Conservation (phyloP, 768 basidiomycete genomes). For the Tulasnella calospora region DNA sequence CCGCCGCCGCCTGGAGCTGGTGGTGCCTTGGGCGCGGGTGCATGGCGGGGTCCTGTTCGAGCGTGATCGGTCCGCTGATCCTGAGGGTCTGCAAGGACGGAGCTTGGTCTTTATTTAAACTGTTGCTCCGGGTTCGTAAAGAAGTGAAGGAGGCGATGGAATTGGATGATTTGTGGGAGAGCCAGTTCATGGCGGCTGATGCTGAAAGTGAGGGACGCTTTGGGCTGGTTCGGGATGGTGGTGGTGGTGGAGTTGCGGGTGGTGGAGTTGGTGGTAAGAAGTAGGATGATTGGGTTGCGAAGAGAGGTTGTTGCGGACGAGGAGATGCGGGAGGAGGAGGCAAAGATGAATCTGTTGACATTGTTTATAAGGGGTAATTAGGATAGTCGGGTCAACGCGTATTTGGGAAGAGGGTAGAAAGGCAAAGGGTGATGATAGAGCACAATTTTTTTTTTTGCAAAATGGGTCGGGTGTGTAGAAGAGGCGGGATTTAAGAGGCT, state of each 20-base stretch:
- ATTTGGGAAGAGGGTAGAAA: not conserved
- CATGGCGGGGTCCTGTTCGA: not conserved
- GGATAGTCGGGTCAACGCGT: not conserved
- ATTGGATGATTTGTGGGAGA: constrained; percentile 18
- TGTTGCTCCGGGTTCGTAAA: not conserved
- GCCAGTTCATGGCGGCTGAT: constrained; percentile 25
- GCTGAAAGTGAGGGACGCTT: constrained; percentile 1
- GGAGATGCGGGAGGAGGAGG: not conserved
- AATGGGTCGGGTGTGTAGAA: not conserved
- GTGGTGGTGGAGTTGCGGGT: not conserved
- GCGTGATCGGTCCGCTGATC: constrained; percentile 18
- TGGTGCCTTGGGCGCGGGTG: not conserved
- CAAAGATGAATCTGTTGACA: not conserved
- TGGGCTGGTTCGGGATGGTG: not conserved
- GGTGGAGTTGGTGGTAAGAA: constrained; percentile 24
- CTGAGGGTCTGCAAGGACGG: not conserved
- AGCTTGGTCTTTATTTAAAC: constrained; percentile 1
- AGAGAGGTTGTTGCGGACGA: constrained; percentile 7
- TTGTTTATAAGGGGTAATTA: constrained; percentile 6
- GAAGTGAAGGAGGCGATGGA: not conserved
- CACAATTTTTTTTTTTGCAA: too few species aligned
- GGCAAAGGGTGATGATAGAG: not conserved
- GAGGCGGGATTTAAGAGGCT: not conserved
- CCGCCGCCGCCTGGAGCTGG: not conserved
- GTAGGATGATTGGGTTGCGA: constrained; percentile 1